Evolutionary conservation across 306 rosid genomes (phyloP).

Genomic region (Hippophae tibetana): DNA sequence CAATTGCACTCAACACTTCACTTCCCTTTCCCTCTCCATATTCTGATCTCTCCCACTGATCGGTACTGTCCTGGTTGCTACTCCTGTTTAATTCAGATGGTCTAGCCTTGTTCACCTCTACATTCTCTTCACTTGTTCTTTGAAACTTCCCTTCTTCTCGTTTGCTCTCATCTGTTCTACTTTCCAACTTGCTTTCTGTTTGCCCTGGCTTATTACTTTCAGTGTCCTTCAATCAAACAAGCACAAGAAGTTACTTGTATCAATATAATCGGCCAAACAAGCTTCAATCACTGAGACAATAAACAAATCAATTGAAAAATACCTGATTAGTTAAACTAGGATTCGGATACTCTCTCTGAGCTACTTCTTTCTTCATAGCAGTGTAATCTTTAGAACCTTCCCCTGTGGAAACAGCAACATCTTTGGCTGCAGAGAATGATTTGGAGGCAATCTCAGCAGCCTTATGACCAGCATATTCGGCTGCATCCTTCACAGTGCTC

Average conservation of each 20-base stretch:
- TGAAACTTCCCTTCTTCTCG: neutral
- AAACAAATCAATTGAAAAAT: neutral
- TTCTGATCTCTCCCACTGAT: neutral
- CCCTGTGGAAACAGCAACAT: conserved; percentile 40
- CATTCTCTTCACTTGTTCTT: no score
- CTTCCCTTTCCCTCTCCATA: conserved; percentile 2
- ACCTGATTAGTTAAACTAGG: conserved; percentile 24
- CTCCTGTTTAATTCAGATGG: no score
- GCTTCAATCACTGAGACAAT: no score
- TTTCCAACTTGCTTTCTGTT: no score
- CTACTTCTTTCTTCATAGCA: conserved; percentile 66
- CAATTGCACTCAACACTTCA: conserved; percentile 41
- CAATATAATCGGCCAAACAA: no score
- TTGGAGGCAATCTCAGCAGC: conserved; percentile 37
- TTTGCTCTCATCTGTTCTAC: neutral
- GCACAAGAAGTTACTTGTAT: no score
- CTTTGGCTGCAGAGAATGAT: conserved; percentile 37
- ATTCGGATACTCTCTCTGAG: conserved; percentile 25
- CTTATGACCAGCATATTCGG: conserved; percentile 47
- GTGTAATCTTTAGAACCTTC: conserved; percentile 63
- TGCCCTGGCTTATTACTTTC: no score
- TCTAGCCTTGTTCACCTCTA: no score
- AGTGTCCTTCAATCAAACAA: no score
- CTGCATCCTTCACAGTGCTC: conserved; percentile 32
- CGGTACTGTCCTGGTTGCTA: neutral